Base-by-base conservation (phyloP, 768 basidiomycete genomes). In the Lentinula raphanica region DNA sequence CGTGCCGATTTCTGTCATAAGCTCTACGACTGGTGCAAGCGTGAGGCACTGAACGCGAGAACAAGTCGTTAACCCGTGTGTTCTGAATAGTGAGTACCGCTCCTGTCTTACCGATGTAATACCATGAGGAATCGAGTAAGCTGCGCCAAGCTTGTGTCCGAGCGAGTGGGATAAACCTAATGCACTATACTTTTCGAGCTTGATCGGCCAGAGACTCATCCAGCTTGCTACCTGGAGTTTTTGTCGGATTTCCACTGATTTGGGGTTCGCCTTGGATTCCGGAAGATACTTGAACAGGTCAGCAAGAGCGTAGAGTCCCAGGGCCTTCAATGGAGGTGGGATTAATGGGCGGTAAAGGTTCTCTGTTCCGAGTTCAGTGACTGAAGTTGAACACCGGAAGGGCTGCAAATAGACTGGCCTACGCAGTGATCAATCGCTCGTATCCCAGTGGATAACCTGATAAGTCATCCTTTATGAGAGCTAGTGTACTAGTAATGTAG, bases 371-470 rank as follows among this genome's bases (percentile, higher is more conserved):
- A 23, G 19, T 45, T 23, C 12, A 3, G 7, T n/a, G 27, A 19
- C 19, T 3, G 35, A 25, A 28, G 17, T 49, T 15, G 25, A 13
- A 2, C 17, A 44, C 29, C 25, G 12, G 11, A 6, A 5, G 12
- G 15, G 17, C 29, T 19, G 23, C 23, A 17, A 12, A 51, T 53
- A 38, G 31, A 66, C 81, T 64, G 64, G 83, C 87, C 87, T 55
- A 92, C 82, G 27, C 87, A 83, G 68, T 92, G 90, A 68, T 93
- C 90, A 17, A 92, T 72, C 1, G 91, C 83, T 48, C 89, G 82
- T 56, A 93, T 78, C 6, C 90, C 91, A 7, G 88, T 88, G 17
- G 90, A 91, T 38, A 92, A 69, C 88, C 88, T 88, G n/a, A 56
- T 59, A 66, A 49, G 54, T 61, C 58, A 45, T 45, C 42, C 58